These are phyloP conservation scores for Beta lomatogona DNA, from an alignment of 179 eudicot species.

Conservation along the genomic window DNA sequence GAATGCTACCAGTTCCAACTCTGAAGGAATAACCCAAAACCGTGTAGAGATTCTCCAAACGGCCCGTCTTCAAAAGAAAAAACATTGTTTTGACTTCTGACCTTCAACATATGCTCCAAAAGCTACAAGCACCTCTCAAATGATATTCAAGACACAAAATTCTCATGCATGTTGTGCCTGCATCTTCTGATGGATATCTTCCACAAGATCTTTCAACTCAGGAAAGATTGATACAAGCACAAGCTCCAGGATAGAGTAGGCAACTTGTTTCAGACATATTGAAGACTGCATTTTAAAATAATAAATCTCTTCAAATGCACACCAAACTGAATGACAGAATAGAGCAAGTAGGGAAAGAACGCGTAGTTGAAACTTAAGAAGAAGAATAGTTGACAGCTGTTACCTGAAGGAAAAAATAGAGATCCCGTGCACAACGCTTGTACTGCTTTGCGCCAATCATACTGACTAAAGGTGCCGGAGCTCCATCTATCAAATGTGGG, in stretches of 20 bases:
- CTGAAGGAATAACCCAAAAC: background rate
- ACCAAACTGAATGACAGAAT: slow-evolving; percentile 9
- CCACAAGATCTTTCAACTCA: slow-evolving; percentile 73
- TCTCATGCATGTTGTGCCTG: slow-evolving; percentile 28
- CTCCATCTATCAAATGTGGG: slow-evolving; percentile 56
- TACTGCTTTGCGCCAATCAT: slow-evolving; percentile 90
- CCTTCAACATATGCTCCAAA: slow-evolving; percentile 12
- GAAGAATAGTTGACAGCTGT: background rate
- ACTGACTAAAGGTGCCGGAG: slow-evolving; percentile 85
- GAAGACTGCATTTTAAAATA: slow-evolving; percentile 60
- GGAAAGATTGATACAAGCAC: slow-evolving; percentile 81
- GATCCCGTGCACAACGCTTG: slow-evolving; percentile 77
- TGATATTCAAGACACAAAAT: background rate
- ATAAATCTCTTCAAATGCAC: background rate
- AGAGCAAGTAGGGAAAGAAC: background rate
- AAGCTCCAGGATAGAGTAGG: slow-evolving; percentile 70
- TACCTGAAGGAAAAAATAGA: slow-evolving; percentile 92
- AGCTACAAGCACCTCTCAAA: slow-evolving; percentile 4
- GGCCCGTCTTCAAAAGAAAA: background rate
- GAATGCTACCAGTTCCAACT: background rate
- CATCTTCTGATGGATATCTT: slow-evolving; percentile 65
- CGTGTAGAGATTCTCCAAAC: background rate
- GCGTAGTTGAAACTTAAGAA: background rate
- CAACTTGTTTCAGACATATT: slow-evolving; percentile 87
- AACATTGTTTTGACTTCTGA: background rate